These are phyloP conservation scores for Colletotrichum siamense DNA, from an alignment of 2,329 filamentous ascomycete species.

Conservation along the genomic window DNA sequence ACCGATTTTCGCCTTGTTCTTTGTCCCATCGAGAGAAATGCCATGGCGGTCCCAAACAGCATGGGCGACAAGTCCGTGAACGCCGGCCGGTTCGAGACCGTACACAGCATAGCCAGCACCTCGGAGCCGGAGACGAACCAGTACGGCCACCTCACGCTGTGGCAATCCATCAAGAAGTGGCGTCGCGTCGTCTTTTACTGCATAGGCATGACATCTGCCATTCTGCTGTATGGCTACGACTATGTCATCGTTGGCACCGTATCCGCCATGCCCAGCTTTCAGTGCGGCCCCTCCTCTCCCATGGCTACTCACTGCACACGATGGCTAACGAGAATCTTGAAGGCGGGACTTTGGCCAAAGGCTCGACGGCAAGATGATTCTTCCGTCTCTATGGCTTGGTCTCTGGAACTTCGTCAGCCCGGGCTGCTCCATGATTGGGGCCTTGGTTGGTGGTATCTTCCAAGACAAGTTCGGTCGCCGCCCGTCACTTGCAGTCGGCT, in stretches of 20 bases:
- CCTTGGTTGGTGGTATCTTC: slow-evolving; percentile 40
- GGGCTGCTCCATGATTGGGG: slow-evolving; percentile 42
- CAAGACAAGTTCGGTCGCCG: slow-evolving; percentile 46
- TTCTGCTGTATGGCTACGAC: slow-evolving; percentile 33
- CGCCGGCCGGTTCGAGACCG: not conserved
- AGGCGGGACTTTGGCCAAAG: slow-evolving; percentile 38
- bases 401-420: slow-evolving; percentile 47
- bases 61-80: slow-evolving; percentile 7
- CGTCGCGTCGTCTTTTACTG: slow-evolving; percentile 28
- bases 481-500: slow-evolving; percentile 37
- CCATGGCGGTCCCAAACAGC: not conserved
- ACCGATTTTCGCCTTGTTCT: not conserved
- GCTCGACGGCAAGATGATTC: slow-evolving; percentile 35
- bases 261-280: slow-evolving; percentile 34
- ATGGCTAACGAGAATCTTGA: not conserved
- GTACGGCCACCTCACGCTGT: slow-evolving; percentile 22
- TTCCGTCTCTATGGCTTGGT: slow-evolving; percentile 48
- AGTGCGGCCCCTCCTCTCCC: slow-evolving; percentile 19
- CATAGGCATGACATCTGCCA: slow-evolving; percentile 30
- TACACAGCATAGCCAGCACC: slow-evolving; percentile 6
- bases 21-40: not conserved
- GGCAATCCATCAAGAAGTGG: slow-evolving; percentile 30
- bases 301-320: no score
- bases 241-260: slow-evolving; percentile 35
- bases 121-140: slow-evolving; percentile 14